Conservation (phyloP, 2,329 filamentous ascomycete genomes). For the Alternaria triticimaculans region DNA sequence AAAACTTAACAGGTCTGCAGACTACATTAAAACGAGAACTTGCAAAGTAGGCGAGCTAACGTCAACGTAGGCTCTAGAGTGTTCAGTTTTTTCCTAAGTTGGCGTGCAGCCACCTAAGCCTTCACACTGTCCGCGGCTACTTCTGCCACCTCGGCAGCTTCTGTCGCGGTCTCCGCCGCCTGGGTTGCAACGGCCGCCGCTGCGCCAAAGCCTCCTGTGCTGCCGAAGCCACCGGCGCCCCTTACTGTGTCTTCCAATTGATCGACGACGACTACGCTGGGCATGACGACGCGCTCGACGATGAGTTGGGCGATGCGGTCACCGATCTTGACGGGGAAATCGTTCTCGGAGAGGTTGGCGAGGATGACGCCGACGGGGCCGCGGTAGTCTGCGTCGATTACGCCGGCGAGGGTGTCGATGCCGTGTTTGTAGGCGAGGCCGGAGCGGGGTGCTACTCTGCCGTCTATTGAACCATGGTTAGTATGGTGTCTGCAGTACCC, state of each 20-base stretch:
- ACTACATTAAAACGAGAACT: too few relatives aligned
- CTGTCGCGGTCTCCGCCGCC: neutral
- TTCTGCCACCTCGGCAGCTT: neutral
- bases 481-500: neutral
- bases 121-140: neutral
- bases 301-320: constrained; percentile 94
- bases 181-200: neutral
- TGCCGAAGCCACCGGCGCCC: constrained; percentile 72
- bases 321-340: constrained; percentile 82
- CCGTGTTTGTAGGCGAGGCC: constrained; percentile 92
- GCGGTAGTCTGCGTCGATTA: constrained; percentile 97
- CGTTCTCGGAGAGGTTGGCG: constrained; percentile 86
- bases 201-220: constrained; percentile 47
- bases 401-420: constrained; percentile 94
- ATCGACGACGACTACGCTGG: constrained; percentile 87
- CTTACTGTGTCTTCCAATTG: constrained; percentile 89
- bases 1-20: too few relatives aligned
- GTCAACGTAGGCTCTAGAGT: neutral
- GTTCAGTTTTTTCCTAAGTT: neutral
- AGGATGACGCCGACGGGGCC: constrained; percentile 93
- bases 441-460: constrained; percentile 87
- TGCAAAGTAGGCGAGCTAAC: neutral
- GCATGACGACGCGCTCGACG: constrained; percentile 92
- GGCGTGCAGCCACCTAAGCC: neutral
- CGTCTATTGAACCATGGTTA: constrained; percentile 63